phyloP scores from a whole-genome alignment of 1,284 basidiomycete genomes.

The Thecaphora frezii region DNA sequence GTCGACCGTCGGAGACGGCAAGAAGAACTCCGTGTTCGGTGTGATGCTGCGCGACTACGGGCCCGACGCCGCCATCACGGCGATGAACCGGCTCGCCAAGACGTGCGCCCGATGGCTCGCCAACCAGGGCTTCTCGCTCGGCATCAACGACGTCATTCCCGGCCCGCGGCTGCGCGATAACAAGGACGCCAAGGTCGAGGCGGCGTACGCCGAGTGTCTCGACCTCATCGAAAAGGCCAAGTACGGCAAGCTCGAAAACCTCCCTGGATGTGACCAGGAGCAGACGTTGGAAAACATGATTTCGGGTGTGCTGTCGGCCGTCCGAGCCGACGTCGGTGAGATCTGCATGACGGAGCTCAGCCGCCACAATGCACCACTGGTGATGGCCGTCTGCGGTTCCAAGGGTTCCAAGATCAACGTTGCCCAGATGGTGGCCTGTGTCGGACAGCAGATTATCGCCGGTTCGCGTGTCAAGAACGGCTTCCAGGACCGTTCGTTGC shows the following conservation, averaged over 20 bases:
- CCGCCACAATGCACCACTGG: conserved; percentile 91
- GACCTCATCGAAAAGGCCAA: conserved; percentile 86
- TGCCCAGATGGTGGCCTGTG: conserved; percentile 99
- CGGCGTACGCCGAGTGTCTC: conserved; percentile 84
- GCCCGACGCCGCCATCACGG: conserved; percentile 85
- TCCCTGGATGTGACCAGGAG: conserved; percentile 94
- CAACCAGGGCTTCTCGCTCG: conserved; percentile 95
- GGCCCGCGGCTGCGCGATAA: conserved; percentile 76
- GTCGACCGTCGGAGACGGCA: conserved; percentile 94
- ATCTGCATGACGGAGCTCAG: conserved; percentile 98
- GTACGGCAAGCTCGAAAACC: conserved; percentile 88
- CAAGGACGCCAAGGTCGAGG: conserved; percentile 85
- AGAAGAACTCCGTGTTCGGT: conserved; percentile 99
- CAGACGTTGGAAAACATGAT: conserved; percentile 95
- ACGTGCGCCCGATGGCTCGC: conserved; percentile 93
- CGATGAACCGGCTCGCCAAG: conserved; percentile 96
- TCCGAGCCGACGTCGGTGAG: conserved; percentile 92
- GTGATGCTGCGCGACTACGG: conserved; percentile 97
- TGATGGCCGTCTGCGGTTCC: conserved; percentile 99
- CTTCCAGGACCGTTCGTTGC: conserved; percentile 97
- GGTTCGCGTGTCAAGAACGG: conserved; percentile 98
- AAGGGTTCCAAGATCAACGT: conserved; percentile 99
- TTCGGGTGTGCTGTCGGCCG: conserved; percentile 87
- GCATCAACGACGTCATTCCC: conserved; percentile 98
- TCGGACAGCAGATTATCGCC: conserved; percentile 97